A percentile compares a stretch with the other conserved stretches of the same genome.
phyloP scores from a whole-genome alignment of 1,284 basidiomycete species.

The Clitocybe nebularis region DNA sequence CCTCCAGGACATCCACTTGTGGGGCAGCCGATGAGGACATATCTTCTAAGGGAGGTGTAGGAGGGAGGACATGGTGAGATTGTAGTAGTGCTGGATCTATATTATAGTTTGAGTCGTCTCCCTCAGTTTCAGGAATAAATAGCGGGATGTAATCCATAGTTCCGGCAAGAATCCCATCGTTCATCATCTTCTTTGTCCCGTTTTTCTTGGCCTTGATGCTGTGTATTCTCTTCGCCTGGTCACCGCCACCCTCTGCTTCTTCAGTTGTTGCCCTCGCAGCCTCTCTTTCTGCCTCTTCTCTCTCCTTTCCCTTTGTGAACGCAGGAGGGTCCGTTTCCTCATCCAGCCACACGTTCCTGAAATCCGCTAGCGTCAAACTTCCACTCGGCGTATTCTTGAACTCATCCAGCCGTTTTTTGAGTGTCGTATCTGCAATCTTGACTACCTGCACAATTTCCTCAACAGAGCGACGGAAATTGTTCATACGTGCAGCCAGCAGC shows the following conservation, averaged over 20 bases:
- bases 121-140: constrained; percentile 37
- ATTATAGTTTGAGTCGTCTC: constrained; percentile 42
- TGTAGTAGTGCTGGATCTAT: constrained; percentile 58
- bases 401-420: constrained; percentile 94
- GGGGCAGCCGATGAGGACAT: constrained; percentile 16
- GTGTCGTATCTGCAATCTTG: constrained; percentile 94
- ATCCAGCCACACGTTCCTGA: constrained; percentile 88
- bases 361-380: constrained; percentile 85
- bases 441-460: constrained; percentile 98
- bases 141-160: constrained; percentile 28
- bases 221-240: constrained; percentile 38
- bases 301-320: constrained; percentile 73
- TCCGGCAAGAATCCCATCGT: constrained; percentile 38
- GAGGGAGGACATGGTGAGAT: constrained; percentile 13
- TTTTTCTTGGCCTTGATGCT: constrained; percentile 32
- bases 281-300: constrained; percentile 57
- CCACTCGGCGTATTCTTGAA: constrained; percentile 91
- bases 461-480: constrained; percentile 89
- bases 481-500: constrained; percentile 96
- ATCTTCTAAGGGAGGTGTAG: constrained; percentile 1
- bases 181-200: constrained; percentile 38
- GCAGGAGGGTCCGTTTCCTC: constrained; percentile 91
- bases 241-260: constrained; percentile 28
- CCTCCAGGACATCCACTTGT: constrained; percentile 25
- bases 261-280: constrained; percentile 30